Conservation (phyloP, 148 eudicot genomes). For the Polygonum aviculare region DNA sequence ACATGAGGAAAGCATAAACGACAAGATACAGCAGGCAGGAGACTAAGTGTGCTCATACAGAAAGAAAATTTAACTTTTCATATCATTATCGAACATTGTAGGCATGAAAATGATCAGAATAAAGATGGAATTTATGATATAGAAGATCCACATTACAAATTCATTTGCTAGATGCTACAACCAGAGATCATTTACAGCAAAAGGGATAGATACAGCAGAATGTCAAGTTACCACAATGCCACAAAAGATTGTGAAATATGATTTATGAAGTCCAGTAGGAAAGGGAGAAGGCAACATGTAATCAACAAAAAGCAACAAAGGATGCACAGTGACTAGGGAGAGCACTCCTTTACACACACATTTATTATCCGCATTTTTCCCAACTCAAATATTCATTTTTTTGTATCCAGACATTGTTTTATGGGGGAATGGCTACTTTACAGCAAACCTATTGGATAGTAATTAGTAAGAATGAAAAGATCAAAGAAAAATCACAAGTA, state of each 20-base stretch:
- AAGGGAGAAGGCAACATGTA: not conserved
- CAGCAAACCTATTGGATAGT: not conserved
- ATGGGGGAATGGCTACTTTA: not conserved
- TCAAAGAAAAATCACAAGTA: not conserved
- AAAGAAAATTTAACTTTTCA: not conserved
- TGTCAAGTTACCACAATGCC: not conserved
- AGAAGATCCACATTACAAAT: not conserved
- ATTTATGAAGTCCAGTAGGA: not conserved
- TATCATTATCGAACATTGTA: not conserved
- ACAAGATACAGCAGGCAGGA: not conserved
- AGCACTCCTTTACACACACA: not conserved
- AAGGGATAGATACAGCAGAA: not conserved
- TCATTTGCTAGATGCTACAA: not conserved
- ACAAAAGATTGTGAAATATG: not conserved
- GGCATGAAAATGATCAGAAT: not conserved
- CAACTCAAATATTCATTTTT: not conserved
- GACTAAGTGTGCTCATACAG: conserved; percentile 1
- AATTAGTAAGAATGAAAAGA: too few relatives aligned
- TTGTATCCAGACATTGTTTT: not conserved
- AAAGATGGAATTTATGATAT: not conserved
- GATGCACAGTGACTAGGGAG: not conserved
- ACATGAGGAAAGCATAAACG: conserved; percentile 8
- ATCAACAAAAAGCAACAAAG: not conserved
- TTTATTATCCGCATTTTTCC: not conserved
- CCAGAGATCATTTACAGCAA: not conserved